Percentiles rank a stretch among this genome's conserved stretches.
These are phyloP conservation scores for Pythium aphanidermatum DNA, from an alignment of 352 stramenopile genomes.

Conservation along the genomic window DNA sequence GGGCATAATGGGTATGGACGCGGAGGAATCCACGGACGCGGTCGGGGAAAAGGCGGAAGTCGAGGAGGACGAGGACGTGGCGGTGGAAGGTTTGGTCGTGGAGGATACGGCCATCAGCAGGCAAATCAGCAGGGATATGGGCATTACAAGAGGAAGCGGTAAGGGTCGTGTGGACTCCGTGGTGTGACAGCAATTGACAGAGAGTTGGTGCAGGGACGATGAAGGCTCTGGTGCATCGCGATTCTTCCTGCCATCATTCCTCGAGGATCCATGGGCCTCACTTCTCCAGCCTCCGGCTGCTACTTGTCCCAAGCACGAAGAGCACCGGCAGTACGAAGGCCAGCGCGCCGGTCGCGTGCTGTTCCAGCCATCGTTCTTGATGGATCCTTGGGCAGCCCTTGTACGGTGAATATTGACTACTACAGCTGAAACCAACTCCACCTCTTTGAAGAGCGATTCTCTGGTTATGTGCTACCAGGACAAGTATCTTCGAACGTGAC, in stretches of 20 bases:
- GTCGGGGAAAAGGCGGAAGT: slow-evolving; percentile 13
- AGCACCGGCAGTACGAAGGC: slow-evolving; percentile 9
- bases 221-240: slow-evolving; percentile 34
- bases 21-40: slow-evolving; percentile 14
- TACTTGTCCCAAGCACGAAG: not conserved
- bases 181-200: not conserved
- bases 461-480: not conserved
- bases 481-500: too few species aligned
- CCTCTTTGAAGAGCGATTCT: not conserved
- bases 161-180: not conserved
- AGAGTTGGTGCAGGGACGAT: too few species aligned
- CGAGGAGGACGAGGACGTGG: slow-evolving; percentile 13
- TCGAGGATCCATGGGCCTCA: slow-evolving; percentile 58
- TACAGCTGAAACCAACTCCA: too few species aligned
- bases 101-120: slow-evolving; percentile 1
- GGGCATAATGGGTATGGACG: slow-evolving; percentile 17
- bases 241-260: slow-evolving; percentile 62
- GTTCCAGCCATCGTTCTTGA: slow-evolving; percentile 66
- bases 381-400: slow-evolving; percentile 44
- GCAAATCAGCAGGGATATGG: slow-evolving; percentile 6
- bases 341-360: slow-evolving; percentile 41
- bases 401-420: slow-evolving; percentile 9
- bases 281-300: slow-evolving; percentile 16
- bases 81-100: slow-evolving; percentile 4
- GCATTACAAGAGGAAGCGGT: slow-evolving; percentile 44